Base-by-base conservation (phyloP, 163 green algal species). In the Scenedesmus sp. region DNA sequence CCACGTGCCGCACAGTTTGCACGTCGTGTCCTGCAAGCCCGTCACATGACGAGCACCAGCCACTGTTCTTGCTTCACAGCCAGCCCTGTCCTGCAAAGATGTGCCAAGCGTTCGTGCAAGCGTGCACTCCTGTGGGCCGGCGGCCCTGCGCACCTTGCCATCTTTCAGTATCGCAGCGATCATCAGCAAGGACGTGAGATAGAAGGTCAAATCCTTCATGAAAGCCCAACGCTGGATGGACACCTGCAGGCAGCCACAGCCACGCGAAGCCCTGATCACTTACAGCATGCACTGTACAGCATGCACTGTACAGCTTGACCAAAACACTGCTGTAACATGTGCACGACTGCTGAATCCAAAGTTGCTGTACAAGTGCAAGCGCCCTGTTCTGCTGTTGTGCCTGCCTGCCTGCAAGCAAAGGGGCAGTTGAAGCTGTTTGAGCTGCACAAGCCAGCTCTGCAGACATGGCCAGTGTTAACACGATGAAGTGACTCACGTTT, bases 201-300 rank as follows among this genome's bases (percentile, higher is more conserved):
- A 97, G 90, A 96, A 97, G 16, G 84, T 37, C 3, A 94, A 92
- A 91, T 98, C 96, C n/a, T 96, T 95, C n/a, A 97, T 76, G 88
- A 97, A 97, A 3, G 93, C 86, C 6, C 24, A 40, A 18, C 22
- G 73, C 16, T 91, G 80, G 4, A 95, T 86, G 15, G 81, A 12
- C 37, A 95, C 70, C 86, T 91, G 93, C 87, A 83, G 80, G 12
- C 16, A 30, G 51, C 35, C 56, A 59, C 35, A 84, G 42, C 24
- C 43, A 85, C 12, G 16, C 24, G 26, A 22, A 83, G 76, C 6
- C 13, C 44, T 12, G 3, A 46, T 30, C 68, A 35, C 72, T 51
- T 5, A 81, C 9, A 13, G 9, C 35, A 30, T 15, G 15, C 13
- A 20, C 72, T n/a, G 35, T 33, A 15, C 68, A 79, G 68, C 68